Conservation (phyloP, 805 yeast genomes). For the Vanderwaltozyma yarrowii region DNA sequence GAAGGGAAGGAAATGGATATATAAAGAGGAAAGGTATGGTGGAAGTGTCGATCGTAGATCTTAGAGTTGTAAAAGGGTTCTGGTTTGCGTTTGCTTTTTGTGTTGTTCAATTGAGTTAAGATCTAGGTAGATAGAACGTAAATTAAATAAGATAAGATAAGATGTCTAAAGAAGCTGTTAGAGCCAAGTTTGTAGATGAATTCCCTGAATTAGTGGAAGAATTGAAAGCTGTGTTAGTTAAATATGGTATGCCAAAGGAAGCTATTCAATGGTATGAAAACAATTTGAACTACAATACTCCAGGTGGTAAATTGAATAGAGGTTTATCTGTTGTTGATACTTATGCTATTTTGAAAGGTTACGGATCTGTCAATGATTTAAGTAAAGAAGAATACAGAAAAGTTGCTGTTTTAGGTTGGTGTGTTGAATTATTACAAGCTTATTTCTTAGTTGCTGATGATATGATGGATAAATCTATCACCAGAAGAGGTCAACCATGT, state of each 20-base stretch:
- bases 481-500: conserved; percentile 98
- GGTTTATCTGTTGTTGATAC: conserved; percentile 95
- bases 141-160: too few species aligned
- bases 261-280: conserved; percentile 79
- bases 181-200: conserved; percentile 48
- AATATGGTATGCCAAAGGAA: conserved; percentile 74
- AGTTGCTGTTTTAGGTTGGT: conserved; percentile 90
- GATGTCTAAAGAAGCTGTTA: conserved; percentile 22
- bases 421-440: conserved; percentile 89
- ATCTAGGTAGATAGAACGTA: too few species aligned
- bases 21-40: too few species aligned
- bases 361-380: conserved; percentile 48
- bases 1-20: too few species aligned
- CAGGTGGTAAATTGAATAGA: conserved; percentile 95
- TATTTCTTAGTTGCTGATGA: conserved; percentile 96
- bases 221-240: conserved; percentile 46
- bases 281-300: conserved; percentile 73
- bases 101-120: too few species aligned
- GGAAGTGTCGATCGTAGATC: too few species aligned
- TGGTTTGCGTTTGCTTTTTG: too few species aligned
- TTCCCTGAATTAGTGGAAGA: conserved; percentile 77
- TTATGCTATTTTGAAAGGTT: conserved; percentile 65
- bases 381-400: conserved; percentile 62
- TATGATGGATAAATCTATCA: conserved; percentile 93
- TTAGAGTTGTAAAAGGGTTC: too few species aligned